Base-by-base conservation (phyloP, 805 yeast species). In the Komagataella ulmi region DNA sequence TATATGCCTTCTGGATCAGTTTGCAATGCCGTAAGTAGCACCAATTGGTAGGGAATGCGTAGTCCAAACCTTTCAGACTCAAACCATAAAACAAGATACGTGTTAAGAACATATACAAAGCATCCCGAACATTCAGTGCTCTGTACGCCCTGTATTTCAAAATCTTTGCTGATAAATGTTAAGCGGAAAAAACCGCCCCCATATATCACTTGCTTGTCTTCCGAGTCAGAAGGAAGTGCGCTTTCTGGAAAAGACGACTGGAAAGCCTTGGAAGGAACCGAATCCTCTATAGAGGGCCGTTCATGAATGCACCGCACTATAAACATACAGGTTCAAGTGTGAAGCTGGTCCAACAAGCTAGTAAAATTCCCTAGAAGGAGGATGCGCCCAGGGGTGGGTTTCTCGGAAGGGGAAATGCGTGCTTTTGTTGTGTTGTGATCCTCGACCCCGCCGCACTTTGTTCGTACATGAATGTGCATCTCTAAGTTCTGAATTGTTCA, bases 11-110 rank as follows among this genome's bases (percentile, higher is more conserved):
- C 48, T 17, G 43, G 49, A 40, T 54, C 30, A 10, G 40, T 8
- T 10, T 30, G 40, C 14, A 54, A 10, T 6, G 58, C 60, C 50
- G 54, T 56, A 17, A 58, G 44, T 18, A 55, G 46, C 17, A 58
- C 50, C 6, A 44, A 14, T 24, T 50, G 47, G 52, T 58, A 58
- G 6, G 54, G 55, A 3, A 57, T 44, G 40, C 51, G 52, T 7
- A 56, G 40, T 6, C 60, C 59, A n/a, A 19, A 24, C 2, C 30
- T 23, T 3, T 43, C 24, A 3, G 24, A 8, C 2, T 48, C 46
- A 24, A 55, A 49, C 58, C 58, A 56, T 2, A 58, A 21, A n/a
- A 55, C 46, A 17, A 58, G 24, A 44, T 50, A 47, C 4, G 53
- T 44, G 46, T 54, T 53, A 44, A 57, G 47, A 10, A 56, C 55